These are phyloP conservation scores for Colletotrichum sp. DNA, from an alignment of 2,329 filamentous ascomycete genomes.

Conservation along the genomic window DNA sequence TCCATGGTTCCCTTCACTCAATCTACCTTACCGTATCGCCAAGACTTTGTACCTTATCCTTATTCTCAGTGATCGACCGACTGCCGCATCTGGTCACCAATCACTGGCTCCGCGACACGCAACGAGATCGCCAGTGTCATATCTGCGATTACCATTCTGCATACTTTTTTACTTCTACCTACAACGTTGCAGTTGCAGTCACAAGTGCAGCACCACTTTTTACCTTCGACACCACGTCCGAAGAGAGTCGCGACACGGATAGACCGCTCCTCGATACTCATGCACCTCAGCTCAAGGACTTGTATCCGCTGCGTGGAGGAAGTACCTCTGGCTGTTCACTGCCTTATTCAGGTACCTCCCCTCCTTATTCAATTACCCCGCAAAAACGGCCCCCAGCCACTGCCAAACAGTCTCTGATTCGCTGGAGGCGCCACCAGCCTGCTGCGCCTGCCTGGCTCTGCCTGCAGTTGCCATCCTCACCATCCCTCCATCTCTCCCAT, in stretches of 20 bases:
- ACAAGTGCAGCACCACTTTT: neutral
- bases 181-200: neutral
- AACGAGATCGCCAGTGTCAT: neutral
- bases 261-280: neutral
- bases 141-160: neutral
- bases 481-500: neutral
- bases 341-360: neutral
- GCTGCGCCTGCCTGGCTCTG: neutral
- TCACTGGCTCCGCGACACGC: neutral
- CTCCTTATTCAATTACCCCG: slow-evolving; percentile 10
- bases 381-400: neutral
- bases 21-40: neutral
- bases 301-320: neutral
- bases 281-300: neutral
- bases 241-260: neutral
- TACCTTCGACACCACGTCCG: neutral
- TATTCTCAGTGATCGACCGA: slow-evolving; percentile 8
- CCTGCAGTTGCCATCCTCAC: neutral
- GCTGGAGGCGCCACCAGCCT: neutral
- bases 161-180: neutral
- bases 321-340: neutral
- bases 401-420: neutral
- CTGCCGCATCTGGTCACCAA: slow-evolving; percentile 5
- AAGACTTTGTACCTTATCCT: neutral
- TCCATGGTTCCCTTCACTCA: neutral